A percentile compares a stretch with the other conserved stretches of the same genome.
These are phyloP conservation scores for Geotrichum aggregatum DNA, from an alignment of 1,139 yeast species.

Conservation along the genomic window DNA sequence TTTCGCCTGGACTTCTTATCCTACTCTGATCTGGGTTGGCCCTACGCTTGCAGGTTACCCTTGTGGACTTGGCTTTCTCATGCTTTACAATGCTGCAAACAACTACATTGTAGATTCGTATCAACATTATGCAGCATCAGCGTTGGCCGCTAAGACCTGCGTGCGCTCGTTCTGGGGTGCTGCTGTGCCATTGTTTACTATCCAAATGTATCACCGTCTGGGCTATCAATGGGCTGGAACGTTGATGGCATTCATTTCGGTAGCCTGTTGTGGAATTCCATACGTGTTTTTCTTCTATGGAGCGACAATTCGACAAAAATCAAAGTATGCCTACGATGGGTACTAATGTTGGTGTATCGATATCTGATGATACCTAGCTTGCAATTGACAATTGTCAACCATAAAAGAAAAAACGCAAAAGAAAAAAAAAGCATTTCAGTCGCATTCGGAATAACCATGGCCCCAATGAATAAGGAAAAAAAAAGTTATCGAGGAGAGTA, in stretches of 20 bases:
- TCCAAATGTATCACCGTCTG: slow-evolving; percentile 60
- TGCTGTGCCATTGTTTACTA: slow-evolving; percentile 40
- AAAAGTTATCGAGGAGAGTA: too few species aligned
- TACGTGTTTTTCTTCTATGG: slow-evolving; percentile 64
- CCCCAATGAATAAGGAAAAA: too few species aligned
- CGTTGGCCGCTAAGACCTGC: slow-evolving; percentile 86
- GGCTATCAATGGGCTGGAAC: slow-evolving; percentile 77
- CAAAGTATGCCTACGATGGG: slow-evolving; percentile 51
- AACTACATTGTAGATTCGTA: slow-evolving; percentile 80
- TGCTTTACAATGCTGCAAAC: slow-evolving; percentile 49
- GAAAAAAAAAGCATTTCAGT: too few species aligned
- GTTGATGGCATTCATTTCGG: slow-evolving; percentile 62
- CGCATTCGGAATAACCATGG: too few species aligned
- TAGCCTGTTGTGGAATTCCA: slow-evolving; percentile 63
- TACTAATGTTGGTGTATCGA: slow-evolving; percentile 10
- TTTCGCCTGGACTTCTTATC: slow-evolving; percentile 63
- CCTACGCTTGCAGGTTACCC: slow-evolving; percentile 88
- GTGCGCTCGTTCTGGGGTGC: slow-evolving; percentile 69
- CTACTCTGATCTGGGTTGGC: slow-evolving; percentile 53
- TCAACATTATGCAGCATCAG: slow-evolving; percentile 78
- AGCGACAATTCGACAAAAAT: slow-evolving; percentile 52
- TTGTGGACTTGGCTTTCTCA: slow-evolving; percentile 48
- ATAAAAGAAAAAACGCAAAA: too few species aligned
- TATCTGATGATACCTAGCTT: too few species aligned
- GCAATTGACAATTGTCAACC: too few species aligned